Conservation (phyloP, 140 eudicot species). For the Stevia rebaudiana region DNA sequence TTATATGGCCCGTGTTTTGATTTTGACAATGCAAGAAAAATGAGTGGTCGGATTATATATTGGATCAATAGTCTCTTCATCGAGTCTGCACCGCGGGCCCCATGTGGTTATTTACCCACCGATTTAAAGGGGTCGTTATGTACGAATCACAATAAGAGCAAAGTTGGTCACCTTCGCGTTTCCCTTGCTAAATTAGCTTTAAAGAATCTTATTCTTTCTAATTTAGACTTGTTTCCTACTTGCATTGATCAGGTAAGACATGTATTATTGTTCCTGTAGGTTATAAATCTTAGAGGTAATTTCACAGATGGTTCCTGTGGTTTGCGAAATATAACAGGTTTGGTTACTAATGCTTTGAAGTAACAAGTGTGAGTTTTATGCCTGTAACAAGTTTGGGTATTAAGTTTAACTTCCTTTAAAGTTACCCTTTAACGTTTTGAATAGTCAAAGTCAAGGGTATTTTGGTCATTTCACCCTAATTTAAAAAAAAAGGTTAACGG, state of each 20-base stretch:
- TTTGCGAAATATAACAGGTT: no score
- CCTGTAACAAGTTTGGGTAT: no score
- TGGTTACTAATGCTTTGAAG: no score
- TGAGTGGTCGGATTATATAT: slow-evolving; percentile 90
- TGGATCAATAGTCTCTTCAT: slow-evolving; percentile 90
- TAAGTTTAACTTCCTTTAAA: no score
- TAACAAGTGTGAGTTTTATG: no score
- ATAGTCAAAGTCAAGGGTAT: no score
- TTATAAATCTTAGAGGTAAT: slow-evolving; percentile 4
- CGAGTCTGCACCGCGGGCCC: slow-evolving; percentile 77
- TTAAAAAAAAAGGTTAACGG: no score
- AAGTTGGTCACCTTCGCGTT: slow-evolving; percentile 68
- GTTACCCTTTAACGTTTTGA: no score
- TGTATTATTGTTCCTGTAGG: not conserved
- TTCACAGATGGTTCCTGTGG: no score
- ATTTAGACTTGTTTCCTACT: slow-evolving; percentile 90
- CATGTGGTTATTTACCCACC: slow-evolving; percentile 83
- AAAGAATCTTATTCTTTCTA: slow-evolving; percentile 81
- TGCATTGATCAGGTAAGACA: slow-evolving; percentile 90
- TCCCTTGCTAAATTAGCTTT: slow-evolving; percentile 83
- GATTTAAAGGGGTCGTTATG: slow-evolving; percentile 80
- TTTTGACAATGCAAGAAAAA: slow-evolving; percentile 77
- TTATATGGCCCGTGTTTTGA: slow-evolving; percentile 95
- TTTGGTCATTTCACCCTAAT: no score
- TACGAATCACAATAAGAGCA: slow-evolving; percentile 54